Conservation (phyloP, 305 asterid species). For the Caryopteris hybrid region DNA sequence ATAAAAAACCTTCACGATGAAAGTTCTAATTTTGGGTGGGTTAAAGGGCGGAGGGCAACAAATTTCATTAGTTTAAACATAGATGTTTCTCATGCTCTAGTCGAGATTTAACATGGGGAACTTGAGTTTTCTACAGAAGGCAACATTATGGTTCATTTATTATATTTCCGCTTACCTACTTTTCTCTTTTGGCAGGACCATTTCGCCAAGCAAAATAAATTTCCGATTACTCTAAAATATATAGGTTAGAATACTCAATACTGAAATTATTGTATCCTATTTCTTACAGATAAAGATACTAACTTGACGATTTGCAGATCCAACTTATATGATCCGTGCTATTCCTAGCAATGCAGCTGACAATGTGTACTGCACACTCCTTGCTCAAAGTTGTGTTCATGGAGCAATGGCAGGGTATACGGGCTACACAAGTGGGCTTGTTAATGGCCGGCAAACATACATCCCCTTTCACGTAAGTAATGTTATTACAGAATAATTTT, state of each 20-base stretch:
- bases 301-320: conserved; percentile 46
- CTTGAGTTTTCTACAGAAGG: conserved; percentile 1
- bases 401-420: conserved; percentile 89
- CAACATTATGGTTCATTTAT: not conserved
- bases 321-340: conserved; percentile 88
- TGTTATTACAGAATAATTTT: not conserved
- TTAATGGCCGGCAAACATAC: conserved; percentile 67
- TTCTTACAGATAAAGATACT: conserved; percentile 9
- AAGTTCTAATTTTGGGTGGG: not conserved
- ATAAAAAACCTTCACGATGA: not conserved
- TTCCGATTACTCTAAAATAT: conserved; percentile 58
- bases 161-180: conserved; percentile 6
- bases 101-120: not conserved
- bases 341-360: conserved; percentile 84
- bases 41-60: not conserved
- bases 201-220: conserved; percentile 39
- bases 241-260: conserved; percentile 45
- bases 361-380: conserved; percentile 78
- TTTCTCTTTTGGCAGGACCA: conserved; percentile 49
- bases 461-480: conserved; percentile 65
- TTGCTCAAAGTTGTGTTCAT: conserved; percentile 87
- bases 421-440: conserved; percentile 77
- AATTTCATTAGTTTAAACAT: not conserved
- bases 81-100: not conserved
- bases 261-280: not conserved